Base-by-base conservation (phyloP, 164 flowering plant species). In the Vitis labrusca region DNA sequence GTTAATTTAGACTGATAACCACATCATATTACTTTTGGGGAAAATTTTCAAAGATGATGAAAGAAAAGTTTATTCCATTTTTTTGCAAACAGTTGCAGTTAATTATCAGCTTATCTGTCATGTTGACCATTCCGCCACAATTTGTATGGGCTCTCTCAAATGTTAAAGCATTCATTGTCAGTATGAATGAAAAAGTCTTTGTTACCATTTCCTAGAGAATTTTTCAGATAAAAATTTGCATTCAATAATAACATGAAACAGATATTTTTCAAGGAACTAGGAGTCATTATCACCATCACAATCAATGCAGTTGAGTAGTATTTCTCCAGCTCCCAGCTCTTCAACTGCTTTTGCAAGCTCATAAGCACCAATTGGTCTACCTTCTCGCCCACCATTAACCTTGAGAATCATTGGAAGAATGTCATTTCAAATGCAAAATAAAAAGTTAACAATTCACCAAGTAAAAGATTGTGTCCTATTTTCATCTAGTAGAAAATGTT, bases 311-410 rank as follows among this genome's bases (percentile, higher is more conserved):
- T 96, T 96, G 1, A 96, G 87, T 61, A 96, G 79, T 77, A 96
- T 91, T 83, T 96, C 99, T 71, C 98, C 99, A 70, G 99, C 97
- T 64, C 98, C 99, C n/a, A 96, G 82, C 71, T 90, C 95, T 79
- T 93, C 97, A 65, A 93, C 99, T 49, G 98, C 98, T 81, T 91
- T 91, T 23, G 99, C 97, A 84, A 96, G 97, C 81, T 96, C 98
- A 82, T 88, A 93, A 30, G 99, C 99, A 68, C 99, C 99, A 83
- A 93, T 91, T 51, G 92, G 94, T 57, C 98, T 89, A 68, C 93
- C 99, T 79, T 91, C 99, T 77, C 99, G 80, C 54, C 99, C 99
- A 66, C 99, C 99, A 78, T 80, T 91, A 27, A 95, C 96, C 99
- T 95, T 63, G 10, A 59, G 13, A 78, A 53, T 17, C 70, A 71